Base-by-base conservation (phyloP, 257 asterid genomes). In the Solanum chaucha region DNA sequence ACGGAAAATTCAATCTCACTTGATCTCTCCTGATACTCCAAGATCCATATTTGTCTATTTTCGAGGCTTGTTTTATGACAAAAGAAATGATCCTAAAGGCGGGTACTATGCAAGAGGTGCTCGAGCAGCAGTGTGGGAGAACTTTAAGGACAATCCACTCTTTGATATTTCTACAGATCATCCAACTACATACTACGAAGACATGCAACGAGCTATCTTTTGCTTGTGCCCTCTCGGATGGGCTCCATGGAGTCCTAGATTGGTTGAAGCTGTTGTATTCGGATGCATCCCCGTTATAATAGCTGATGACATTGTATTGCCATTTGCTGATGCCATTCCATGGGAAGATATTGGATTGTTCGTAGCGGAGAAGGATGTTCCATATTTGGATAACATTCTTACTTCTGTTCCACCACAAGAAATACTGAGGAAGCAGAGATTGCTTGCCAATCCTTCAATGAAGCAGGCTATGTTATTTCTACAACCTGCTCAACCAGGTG, bases 381-480 rank as follows among this genome's bases (percentile, higher is more conserved):
- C 93, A 1, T 88, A 90, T 82, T 88, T 92, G 92, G 95, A 92
- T 41, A 89, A 90, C 6, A 91, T 92, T 86, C 95, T 92, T 30
- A 91, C 95, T 20, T 91, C 93, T 8, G 88, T 92, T 40, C 93
- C 92, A 0, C 89, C 89, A 5, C 89, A 92, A 8, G 93, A 89
- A 36, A 82, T 77, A 41, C 10, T 77, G 83, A 77, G 61, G 83
- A 77, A 77, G 64, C 64, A 77, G 38, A 77, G 84, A 78, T 64
- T 92, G 17, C 93, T 91, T 2, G 93, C 92, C 1, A 92, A 92
- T 86, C 93, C 93, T 41, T 91, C 93, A 2, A 91, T 92, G 93
- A 92, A 92, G 86, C 92, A 91, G 88, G 93, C 95, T 10, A 91
- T 92, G 95, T 28, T 92, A 26, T 92, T 92, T 89, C 93, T 92